A percentile compares a stretch with the other conserved stretches of the same genome.
phyloP scores from a whole-genome alignment of 495 filamentous ascomycete genomes.

The Penicillium verhagenii region DNA sequence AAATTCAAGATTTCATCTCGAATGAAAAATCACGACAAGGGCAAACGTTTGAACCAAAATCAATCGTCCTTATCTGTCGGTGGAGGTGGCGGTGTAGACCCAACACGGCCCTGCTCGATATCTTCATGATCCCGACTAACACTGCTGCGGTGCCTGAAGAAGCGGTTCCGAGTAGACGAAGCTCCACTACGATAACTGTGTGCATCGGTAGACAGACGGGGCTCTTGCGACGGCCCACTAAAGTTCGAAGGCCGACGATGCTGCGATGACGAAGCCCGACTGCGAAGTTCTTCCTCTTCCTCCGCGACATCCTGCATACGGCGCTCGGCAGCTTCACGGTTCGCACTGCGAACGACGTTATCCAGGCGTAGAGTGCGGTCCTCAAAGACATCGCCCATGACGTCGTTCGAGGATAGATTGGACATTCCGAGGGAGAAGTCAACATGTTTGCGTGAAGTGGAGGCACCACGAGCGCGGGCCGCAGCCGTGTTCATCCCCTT shows the following conservation, averaged over 20 bases:
- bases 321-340: constrained; percentile 42
- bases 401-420: constrained; percentile 55
- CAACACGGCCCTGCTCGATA: constrained; percentile 34
- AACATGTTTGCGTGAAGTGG: constrained; percentile 58
- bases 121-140: constrained; percentile 26
- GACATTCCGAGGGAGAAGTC: constrained; percentile 76
- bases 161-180: constrained; percentile 35
- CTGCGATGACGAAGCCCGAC: constrained; percentile 25
- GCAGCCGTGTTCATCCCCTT: constrained; percentile 42
- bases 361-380: constrained; percentile 43
- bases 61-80: not conserved
- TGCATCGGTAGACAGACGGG: constrained; percentile 37
- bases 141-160: constrained; percentile 38
- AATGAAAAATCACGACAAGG: not conserved
- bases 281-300: constrained; percentile 37
- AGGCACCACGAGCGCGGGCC: constrained; percentile 54
- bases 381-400: constrained; percentile 69
- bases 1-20: not conserved
- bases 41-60: not conserved
- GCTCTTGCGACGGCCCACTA: constrained; percentile 18
- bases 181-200: constrained; percentile 31
- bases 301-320: constrained; percentile 48
- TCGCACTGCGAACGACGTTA: constrained; percentile 36
- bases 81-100: not conserved
- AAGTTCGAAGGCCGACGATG: constrained; percentile 29